Evolutionary conservation across 2,329 filamentous ascomycete species (phyloP).

Genomic region (Alternaria rosae): DNA sequence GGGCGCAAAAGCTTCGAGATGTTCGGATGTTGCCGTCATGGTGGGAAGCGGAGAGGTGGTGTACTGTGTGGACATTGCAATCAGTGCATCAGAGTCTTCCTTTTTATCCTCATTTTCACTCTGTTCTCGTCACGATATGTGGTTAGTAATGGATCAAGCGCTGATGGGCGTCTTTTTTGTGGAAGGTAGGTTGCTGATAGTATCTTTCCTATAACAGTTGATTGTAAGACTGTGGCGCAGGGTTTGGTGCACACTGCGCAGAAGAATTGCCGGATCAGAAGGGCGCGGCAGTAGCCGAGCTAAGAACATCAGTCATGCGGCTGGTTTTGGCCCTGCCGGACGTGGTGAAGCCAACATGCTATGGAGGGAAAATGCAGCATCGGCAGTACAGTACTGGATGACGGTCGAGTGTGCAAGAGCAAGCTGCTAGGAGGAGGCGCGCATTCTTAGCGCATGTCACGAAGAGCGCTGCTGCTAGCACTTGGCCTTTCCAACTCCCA

Average conservation of each 20-base stretch:
- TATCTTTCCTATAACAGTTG: background rate
- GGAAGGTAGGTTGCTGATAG: background rate
- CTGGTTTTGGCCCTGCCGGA: background rate
- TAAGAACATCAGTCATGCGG: background rate
- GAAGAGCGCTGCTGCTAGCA: background rate
- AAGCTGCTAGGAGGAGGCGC: background rate
- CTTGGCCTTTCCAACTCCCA: background rate
- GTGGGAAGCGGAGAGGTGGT: background rate
- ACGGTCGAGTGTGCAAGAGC: background rate
- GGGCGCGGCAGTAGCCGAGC: background rate
- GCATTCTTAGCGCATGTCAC: background rate
- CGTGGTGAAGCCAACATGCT: background rate
- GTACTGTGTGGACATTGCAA: background rate
- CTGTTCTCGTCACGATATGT: background rate
- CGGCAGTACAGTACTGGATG: background rate
- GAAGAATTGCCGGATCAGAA: background rate
- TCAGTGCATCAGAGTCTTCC: no score
- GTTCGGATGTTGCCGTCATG: constrained; percentile 17
- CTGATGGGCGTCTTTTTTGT: background rate
- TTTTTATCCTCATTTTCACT: background rate
- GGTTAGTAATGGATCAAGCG: background rate
- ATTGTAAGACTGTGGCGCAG: background rate
- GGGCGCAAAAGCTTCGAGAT: constrained; percentile 29
- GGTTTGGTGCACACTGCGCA: background rate
- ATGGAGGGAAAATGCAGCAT: background rate